Base-by-base conservation (phyloP, 2,329 filamentous ascomycete species). In the Stagonosporopsis chrysanthemi region DNA sequence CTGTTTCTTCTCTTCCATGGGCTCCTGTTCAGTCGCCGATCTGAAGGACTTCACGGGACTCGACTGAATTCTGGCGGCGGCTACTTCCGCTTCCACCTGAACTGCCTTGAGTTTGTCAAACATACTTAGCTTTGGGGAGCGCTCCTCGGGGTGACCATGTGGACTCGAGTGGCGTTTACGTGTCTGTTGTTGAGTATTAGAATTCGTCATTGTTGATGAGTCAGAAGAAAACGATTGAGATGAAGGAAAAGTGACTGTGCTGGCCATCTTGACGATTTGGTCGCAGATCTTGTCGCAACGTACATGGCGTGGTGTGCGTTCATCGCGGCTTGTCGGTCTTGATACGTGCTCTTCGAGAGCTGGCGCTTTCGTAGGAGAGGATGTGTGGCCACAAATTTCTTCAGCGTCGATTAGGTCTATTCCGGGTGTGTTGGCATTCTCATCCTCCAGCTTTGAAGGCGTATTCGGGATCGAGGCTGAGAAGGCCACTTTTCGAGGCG, bases 41-140 rank as follows among this genome's bases (percentile, higher is more conserved):
- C 41, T 42, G 22, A 57, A 57, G 6, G 54, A 57, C 39, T 48
- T 57, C 43, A 57, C 54, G 17, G 54, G 54, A 22, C 54, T 57
- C 40, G 54, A 57, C 24, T 56, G 22, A 33, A 55, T 53, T 53
- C 65, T 56, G 26, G 69, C 67, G 52, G 75, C 76, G 52, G 77
- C 78, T 59, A 76, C 75, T 66, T 79, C 79, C 36, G 80, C 80
- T 63, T 81, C 78, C 56, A 70, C 70, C 58, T 79, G 76, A 7
- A 75, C 79, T 42, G 73, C 76, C 47, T 72, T 76, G 49, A 82
- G 75, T 65, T 82, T 82, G 54, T 82, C 79, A 54, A 78, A 73
- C 47, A 82, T 75, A 3, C 77, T 80, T 52, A 81, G 62, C 65
- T 74, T 80, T 36, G 68, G 75, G 52, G 63, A 78, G 50, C 66